Conservation (phyloP, 345 rosid genomes). For the Dipteronia dyeriana region DNA sequence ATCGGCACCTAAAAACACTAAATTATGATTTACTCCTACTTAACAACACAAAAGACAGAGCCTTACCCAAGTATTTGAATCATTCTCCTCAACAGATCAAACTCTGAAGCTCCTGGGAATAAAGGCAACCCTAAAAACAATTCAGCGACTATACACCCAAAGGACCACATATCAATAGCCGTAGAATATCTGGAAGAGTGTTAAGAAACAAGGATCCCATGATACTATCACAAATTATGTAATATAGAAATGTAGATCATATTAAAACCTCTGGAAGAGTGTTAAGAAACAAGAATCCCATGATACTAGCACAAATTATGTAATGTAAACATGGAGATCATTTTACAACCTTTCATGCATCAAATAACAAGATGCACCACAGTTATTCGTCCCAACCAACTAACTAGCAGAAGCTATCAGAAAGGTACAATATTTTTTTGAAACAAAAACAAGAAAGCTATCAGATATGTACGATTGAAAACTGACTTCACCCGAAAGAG, state of each 20-base stretch:
- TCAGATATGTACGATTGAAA: neutral
- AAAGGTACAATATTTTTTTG: neutral
- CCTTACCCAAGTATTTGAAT: conserved; percentile 84
- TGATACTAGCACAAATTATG: conserved; percentile 15
- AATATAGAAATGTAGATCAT: conserved; percentile 10
- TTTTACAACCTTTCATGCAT: neutral
- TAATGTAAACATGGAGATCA: conserved; percentile 9
- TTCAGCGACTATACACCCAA: conserved; percentile 99
- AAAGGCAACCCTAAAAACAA: conserved; percentile 94
- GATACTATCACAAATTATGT: conserved; percentile 12
- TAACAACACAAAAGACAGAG: conserved; percentile 16
- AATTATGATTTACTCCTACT: neutral
- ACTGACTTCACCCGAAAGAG: neutral
- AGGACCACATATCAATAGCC: conserved; percentile 99
- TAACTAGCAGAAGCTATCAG: neutral
- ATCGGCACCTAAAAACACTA: neutral
- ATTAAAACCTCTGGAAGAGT: neutral
- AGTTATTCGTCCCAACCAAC: neutral
- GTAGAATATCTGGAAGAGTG: conserved; percentile 79
- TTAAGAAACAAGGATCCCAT: conserved; percentile 41
- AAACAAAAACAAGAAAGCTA: neutral
- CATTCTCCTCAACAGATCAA: conserved; percentile 94
- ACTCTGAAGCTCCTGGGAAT: conserved; percentile 99
- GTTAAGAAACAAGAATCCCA: neutral
- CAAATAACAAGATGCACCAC: neutral